Conservation (phyloP, 2,329 filamentous ascomycete genomes). For the Cladosporium velox region DNA sequence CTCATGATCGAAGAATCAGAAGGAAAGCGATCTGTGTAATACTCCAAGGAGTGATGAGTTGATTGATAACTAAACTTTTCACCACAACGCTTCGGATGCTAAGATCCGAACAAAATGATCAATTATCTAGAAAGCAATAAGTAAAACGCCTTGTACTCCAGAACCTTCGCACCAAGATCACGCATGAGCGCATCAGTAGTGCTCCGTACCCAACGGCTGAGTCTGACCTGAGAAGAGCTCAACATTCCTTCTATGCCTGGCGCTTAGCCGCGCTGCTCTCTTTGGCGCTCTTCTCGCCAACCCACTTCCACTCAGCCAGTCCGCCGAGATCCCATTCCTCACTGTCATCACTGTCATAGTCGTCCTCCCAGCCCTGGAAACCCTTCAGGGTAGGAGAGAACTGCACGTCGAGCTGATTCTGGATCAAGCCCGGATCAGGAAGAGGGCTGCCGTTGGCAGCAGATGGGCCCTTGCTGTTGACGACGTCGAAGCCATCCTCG, state of each 20-base stretch:
- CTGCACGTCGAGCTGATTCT: not conserved
- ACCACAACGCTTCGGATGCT: not conserved
- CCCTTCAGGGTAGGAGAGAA: not conserved
- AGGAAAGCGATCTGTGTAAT: not conserved
- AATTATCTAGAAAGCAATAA: not conserved
- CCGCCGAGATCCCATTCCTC: not conserved
- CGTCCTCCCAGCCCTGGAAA: conserved; percentile 1
- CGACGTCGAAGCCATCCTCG: not conserved
- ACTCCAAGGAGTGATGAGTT: not conserved
- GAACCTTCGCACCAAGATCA: not conserved
- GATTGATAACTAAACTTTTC: not conserved
- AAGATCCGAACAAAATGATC: not conserved
- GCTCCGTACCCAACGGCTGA: not conserved
- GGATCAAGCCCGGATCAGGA: not conserved
- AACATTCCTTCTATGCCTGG: not conserved
- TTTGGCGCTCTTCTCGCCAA: conserved; percentile 1
- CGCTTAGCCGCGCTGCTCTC: not conserved
- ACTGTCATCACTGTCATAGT: not conserved
- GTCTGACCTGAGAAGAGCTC: not conserved
- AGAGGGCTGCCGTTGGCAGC: not conserved
- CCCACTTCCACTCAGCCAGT: not conserved
- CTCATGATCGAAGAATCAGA: not conserved
- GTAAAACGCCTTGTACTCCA: not conserved
- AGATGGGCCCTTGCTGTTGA: not conserved
- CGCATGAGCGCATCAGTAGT: not conserved